Conservation (phyloP, 2,329 filamentous ascomycete genomes). For the Alternaria sp. region DNA sequence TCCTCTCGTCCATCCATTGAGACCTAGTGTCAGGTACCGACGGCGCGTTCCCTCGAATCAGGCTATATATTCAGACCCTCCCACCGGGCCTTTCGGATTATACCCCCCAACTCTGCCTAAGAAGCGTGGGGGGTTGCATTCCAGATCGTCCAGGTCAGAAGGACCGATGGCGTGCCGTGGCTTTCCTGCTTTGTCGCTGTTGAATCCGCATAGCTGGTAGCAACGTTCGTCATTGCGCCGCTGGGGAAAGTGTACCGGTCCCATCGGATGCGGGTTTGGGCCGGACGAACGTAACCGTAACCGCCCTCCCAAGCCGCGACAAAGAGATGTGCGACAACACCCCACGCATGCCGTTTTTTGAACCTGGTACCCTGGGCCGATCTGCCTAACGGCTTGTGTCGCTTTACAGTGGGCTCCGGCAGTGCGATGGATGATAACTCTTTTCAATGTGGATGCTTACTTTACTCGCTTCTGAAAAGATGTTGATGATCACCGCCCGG, state of each 20-base stretch:
- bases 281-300: conserved; percentile 4
- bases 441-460: background rate
- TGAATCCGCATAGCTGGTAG: conserved; percentile 1
- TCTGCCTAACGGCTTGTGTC: conserved; percentile 10
- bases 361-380: conserved; percentile 15
- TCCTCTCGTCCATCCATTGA: background rate
- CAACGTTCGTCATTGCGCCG: conserved; percentile 6
- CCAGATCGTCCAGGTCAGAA: background rate
- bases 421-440: background rate
- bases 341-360: conserved; percentile 7
- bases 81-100: conserved; percentile 2
- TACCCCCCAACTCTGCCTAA: background rate
- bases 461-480: background rate
- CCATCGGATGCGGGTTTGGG: background rate
- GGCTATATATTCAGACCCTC: conserved; percentile 2
- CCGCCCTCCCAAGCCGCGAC: background rate
- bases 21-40: conserved; percentile 7
- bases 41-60: conserved; percentile 1
- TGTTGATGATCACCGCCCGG: conserved; percentile 14
- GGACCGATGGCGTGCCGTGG: background rate
- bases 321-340: background rate
- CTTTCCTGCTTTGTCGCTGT: background rate
- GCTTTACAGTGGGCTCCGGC: background rate
- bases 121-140: conserved; percentile 7
- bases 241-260: conserved; percentile 10